Conservation (phyloP, 305 asterid genomes). For the Caryopteris hybrid region DNA sequence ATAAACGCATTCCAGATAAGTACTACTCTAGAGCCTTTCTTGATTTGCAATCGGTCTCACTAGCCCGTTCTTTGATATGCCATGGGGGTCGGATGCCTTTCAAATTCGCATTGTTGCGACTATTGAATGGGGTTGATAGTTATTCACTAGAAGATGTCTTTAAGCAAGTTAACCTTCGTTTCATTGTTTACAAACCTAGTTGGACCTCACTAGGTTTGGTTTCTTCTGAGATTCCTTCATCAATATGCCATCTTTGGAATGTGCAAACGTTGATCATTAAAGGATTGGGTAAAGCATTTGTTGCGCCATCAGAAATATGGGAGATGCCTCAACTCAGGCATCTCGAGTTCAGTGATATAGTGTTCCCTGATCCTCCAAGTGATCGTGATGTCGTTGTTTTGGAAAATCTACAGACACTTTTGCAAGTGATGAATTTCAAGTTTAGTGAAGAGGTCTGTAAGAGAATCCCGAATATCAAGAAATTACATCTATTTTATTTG, state of each 20-base stretch:
- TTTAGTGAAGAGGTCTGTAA: neutral
- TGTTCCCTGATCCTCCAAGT: neutral
- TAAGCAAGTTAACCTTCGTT: neutral
- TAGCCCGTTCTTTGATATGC: neutral
- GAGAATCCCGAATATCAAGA: neutral
- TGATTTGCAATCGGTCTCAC: neutral
- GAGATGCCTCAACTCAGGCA: constrained; percentile 13
- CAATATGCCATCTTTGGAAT: neutral
- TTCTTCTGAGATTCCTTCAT: neutral
- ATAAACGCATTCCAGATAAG: neutral
- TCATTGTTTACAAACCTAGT: neutral
- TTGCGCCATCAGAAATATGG: constrained; percentile 13
- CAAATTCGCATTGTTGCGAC: neutral
- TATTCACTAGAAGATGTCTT: too few species aligned
- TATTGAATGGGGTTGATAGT: neutral
- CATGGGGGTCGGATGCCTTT: neutral
- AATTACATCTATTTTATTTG: neutral
- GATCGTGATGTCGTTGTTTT: too few species aligned
- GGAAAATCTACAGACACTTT: neutral
- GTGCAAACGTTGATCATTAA: neutral
- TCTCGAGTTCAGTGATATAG: neutral
- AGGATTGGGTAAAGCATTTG: rapidly evolving
- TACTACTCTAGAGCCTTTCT: neutral
- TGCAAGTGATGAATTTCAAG: neutral
- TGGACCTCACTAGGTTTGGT: too few species aligned